Evolutionary conservation across 805 yeast genomes (phyloP), one percentile per base, ranked within the genome.

Genomic region (Candida odintsovae): DNA sequence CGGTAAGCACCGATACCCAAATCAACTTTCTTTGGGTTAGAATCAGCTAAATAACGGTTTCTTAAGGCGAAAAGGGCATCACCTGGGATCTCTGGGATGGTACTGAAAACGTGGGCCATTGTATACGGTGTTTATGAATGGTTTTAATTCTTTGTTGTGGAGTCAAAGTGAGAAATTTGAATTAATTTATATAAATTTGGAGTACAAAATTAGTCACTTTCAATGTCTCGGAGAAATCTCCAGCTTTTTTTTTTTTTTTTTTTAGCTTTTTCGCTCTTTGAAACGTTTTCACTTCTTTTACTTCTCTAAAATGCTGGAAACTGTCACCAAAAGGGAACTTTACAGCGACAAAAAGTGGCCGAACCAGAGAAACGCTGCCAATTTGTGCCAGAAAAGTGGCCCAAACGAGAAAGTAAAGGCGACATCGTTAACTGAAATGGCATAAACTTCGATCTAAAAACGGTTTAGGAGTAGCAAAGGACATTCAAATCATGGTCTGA

Each of bases 11-110:
- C 95, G 52, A 87, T 85, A 35, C 95, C 94, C 56, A 87, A 72
- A 63, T 90, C 96, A 42, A 89, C 96, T 67, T 89, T 90, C 49
- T 69, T 67, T 3, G 73, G 18, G 48, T 92, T 71, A 3, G 75
- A 15, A 59, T 86, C 95, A 36, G 75, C 72, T 21, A 65, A 58
- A 59, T 68, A 80, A 62, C 92, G 73, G 38, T 83, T 82, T 65
- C 84, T 86, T 53, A 90, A 76, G 8, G 86, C 94, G 58, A 90
- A 90, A 45, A 90, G 75, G 7, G 96, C 90, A 66, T 90, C 97
- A 26, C 92, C 85, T 23, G 96, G 96, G 50, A 85, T 69, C 57
- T 75, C 78, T 42, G 73, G 74, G 53, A 86, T 72, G 53, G 73
- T 70, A 43, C 79, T 65, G 53, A 76, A 76, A 52, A 62, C 65